Base-by-base conservation (phyloP, 495 filamentous ascomycete genomes). In the Aspergillus sclerotiicarbonarius region DNA sequence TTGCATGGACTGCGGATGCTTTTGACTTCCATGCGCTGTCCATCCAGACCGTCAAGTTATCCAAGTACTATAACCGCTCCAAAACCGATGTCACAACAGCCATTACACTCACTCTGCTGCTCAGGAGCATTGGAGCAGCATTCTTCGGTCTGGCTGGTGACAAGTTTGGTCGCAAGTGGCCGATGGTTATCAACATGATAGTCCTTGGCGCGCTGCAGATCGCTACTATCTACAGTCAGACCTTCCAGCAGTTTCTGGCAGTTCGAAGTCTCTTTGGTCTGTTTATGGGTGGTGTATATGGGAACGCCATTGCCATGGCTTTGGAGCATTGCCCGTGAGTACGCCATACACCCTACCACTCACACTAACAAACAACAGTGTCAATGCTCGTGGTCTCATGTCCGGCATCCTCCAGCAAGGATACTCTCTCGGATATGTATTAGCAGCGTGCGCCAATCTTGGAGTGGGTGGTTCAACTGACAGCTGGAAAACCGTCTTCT, bases 241-340 rank as follows among this genome's bases (percentile, higher is more conserved):
- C 83, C 0, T 91, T 88, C 66, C 65, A 77, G 51, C 76, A 87
- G 63, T 91, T 92, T 67, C 69, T 92, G 33, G 87, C 81, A 31
- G 88, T 91, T 1, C 69, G 87, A 19, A 78, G 80, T 46, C 67
- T 91, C 10, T 91, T 91, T 67, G 89, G 89, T n/a, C 72, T 92
- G 53, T 88, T 89, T 51, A 92, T 91, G 89, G 89, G 89, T 20
- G 89, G 89, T 48, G 83, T 92, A 15, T 92, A 90, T 71, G 89
- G 89, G 45, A 86, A 90, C 65, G 86, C 88, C n/a, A 86, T 87
- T 51, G 87, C 87, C 29, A 91, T 90, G 87, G 89, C 87, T 0
- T 71, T 92, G 30, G 89, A 92, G 61, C 86, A 90, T 65, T 87
- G 85, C 76, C 87, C 87, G 74, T 77, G 72, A 57, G 69, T 57